Conservation (phyloP, 2,329 filamentous ascomycete species). For the Talaromyces sp. region DNA sequence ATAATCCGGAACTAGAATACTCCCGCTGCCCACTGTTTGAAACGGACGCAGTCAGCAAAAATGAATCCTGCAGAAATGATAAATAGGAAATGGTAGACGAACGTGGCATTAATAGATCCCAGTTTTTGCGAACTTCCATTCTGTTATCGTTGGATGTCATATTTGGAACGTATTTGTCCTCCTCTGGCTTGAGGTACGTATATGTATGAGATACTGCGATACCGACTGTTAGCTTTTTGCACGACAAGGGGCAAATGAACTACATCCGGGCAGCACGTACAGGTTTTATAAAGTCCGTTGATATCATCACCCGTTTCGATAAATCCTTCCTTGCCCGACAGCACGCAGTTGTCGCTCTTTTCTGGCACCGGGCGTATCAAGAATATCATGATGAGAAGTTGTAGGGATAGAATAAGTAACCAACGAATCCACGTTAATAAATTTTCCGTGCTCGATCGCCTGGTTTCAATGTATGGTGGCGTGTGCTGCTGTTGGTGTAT, state of each 20-base stretch:
- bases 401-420: slow-evolving; percentile 1
- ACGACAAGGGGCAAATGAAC: not conserved
- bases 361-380: not conserved
- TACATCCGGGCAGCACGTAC: not conserved
- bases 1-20: slow-evolving; percentile 10
- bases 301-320: slow-evolving; percentile 14
- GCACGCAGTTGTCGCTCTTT: not conserved
- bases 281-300: slow-evolving; percentile 12
- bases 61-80: not conserved
- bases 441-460: not conserved
- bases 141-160: slow-evolving; percentile 14
- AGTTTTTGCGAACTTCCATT: slow-evolving; percentile 11
- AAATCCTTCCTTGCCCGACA: slow-evolving; percentile 1
- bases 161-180: slow-evolving; percentile 13
- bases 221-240: not conserved
- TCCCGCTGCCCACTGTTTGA: slow-evolving; percentile 9
- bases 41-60: not conserved
- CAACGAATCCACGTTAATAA: slow-evolving; percentile 4
- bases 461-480: not conserved
- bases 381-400: slow-evolving; percentile 1
- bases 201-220: slow-evolving; percentile 10
- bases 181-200: slow-evolving; percentile 11
- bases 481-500: not conserved
- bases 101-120: slow-evolving; percentile 14
- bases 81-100: not conserved